Evolutionary conservation across 2,329 filamentous ascomycete genomes (phyloP).

Genomic region (Diaporthe destruens): DNA sequence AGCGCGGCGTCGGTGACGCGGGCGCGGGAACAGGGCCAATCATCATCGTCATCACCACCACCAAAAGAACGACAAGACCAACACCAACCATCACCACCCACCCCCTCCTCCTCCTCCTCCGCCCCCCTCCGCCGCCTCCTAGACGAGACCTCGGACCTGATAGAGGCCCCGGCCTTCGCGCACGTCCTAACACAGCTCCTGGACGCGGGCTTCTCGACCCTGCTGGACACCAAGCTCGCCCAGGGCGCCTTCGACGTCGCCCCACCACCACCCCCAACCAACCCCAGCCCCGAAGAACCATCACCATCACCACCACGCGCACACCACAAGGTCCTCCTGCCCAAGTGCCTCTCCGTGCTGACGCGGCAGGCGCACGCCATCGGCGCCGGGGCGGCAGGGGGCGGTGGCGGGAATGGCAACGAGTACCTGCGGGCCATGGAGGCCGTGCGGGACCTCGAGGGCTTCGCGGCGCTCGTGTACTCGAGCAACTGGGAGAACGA

Average conservation of each 20-base stretch:
- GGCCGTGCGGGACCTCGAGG: conserved; percentile 79
- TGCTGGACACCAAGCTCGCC: conserved; percentile 86
- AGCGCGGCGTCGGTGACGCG: conserved; percentile 51
- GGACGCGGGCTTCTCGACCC: conserved; percentile 85
- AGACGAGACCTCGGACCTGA: conserved; percentile 94
- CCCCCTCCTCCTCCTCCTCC: conserved; percentile 57
- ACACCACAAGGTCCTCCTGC: conserved; percentile 77
- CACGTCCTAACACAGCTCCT: conserved; percentile 89
- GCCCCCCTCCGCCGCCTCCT: conserved; percentile 82
- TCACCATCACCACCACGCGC: conserved; percentile 46
- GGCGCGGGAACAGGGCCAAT: not conserved
- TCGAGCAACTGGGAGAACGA: conserved; percentile 84
- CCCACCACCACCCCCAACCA: conserved; percentile 43
- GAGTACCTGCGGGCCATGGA: conserved; percentile 83
- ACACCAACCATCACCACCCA: conserved; percentile 42
- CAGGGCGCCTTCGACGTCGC: conserved; percentile 79
- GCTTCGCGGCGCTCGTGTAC: conserved; percentile 89
- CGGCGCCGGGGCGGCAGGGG: not conserved
- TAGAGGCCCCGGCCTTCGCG: conserved; percentile 92
- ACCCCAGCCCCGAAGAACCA: not conserved
- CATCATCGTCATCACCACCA: not conserved
- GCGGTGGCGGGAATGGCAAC: conserved; percentile 54
- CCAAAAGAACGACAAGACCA: not conserved
- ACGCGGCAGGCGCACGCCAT: conserved; percentile 92
- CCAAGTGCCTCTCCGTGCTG: conserved; percentile 89